These are phyloP conservation scores for Rhizopogon parksii DNA, from an alignment of 1,284 basidiomycete genomes.

Conservation along the genomic window DNA sequence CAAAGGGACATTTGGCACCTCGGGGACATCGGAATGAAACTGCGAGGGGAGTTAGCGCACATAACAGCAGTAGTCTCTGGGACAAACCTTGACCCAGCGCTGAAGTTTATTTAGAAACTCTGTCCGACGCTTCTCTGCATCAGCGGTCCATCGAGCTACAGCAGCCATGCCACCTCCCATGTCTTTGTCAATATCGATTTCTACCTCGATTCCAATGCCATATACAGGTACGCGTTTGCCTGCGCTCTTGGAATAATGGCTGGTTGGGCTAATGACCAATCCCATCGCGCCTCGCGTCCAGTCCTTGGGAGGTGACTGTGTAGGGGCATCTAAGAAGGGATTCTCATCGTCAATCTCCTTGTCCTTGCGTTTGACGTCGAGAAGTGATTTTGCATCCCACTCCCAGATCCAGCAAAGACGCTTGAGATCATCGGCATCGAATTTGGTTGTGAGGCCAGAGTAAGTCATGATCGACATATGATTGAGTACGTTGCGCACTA, in stretches of 20 bases:
- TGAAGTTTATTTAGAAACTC: conserved; percentile 54
- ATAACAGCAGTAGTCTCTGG: background rate
- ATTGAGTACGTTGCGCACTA: conserved; percentile 71
- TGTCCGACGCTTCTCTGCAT: conserved; percentile 50
- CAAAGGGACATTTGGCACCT: conserved; percentile 54
- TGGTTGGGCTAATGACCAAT: conserved; percentile 61
- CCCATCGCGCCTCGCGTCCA: conserved; percentile 77
- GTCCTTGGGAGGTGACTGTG: conserved; percentile 41
- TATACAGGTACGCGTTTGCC: conserved; percentile 68
- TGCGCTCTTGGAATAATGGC: conserved; percentile 58
- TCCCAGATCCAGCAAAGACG: conserved; percentile 85
- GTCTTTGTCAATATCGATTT: conserved; percentile 73
- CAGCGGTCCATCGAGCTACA: conserved; percentile 76
- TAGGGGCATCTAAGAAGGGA: conserved; percentile 53
- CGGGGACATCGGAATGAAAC: conserved; percentile 40
- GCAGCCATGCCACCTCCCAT: conserved; percentile 76
- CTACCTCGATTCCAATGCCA: conserved; percentile 78
- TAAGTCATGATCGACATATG: conserved; percentile 66
- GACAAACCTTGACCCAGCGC: conserved; percentile 54
- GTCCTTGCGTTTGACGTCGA: conserved; percentile 15
- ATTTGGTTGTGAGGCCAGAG: conserved; percentile 53
- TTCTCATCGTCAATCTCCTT: conserved; percentile 52
- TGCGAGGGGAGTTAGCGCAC: conserved; percentile 24
- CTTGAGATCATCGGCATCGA: conserved; percentile 59
- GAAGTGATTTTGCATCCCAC: conserved; percentile 55